Conservation (phyloP, 2,329 filamentous ascomycete species). For the Dothistroma pini region DNA sequence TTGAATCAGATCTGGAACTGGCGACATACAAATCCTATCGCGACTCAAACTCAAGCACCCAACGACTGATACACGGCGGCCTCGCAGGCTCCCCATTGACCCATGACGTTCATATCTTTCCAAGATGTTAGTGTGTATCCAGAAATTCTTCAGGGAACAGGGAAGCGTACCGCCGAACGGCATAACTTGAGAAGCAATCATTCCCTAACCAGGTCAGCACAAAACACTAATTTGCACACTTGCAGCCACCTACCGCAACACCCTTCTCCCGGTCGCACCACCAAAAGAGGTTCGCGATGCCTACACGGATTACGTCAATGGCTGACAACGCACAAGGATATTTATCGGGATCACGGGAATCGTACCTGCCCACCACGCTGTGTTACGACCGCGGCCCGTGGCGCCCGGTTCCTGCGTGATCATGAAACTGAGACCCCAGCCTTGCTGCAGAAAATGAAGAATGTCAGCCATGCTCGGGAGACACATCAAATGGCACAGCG, state of each 20-base stretch:
- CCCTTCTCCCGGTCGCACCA: slow-evolving; percentile 39
- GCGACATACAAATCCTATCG: not conserved
- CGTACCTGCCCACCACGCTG: slow-evolving; percentile 30
- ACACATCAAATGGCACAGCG: not conserved
- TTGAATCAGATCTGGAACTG: not conserved
- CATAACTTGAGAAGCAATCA: slow-evolving; percentile 38
- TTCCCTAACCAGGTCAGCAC: slow-evolving; percentile 18
- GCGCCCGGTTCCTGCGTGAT: slow-evolving; percentile 34
- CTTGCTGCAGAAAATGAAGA: slow-evolving; percentile 43
- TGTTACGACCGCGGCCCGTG: slow-evolving; percentile 35
- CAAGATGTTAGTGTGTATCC: too few species aligned
- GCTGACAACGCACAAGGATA: slow-evolving; percentile 31
- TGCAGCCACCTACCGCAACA: slow-evolving; percentile 17
- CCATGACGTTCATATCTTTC: slow-evolving; percentile 29
- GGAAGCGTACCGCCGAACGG: slow-evolving; percentile 31
- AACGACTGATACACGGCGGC: slow-evolving; percentile 28
- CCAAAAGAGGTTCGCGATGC: slow-evolving; percentile 39
- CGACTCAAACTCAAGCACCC: not conserved
- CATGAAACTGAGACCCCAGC: slow-evolving; percentile 55
- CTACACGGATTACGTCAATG: slow-evolving; percentile 21
- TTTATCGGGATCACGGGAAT: slow-evolving; percentile 15
- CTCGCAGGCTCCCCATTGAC: slow-evolving; percentile 35
- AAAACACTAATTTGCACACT: not conserved
- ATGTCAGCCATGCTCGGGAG: not conserved
- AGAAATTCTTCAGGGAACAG: too few species aligned